phyloP scores from a whole-genome alignment of 2,329 filamentous ascomycete species.

The Talaromyces albobiverticillius region DNA sequence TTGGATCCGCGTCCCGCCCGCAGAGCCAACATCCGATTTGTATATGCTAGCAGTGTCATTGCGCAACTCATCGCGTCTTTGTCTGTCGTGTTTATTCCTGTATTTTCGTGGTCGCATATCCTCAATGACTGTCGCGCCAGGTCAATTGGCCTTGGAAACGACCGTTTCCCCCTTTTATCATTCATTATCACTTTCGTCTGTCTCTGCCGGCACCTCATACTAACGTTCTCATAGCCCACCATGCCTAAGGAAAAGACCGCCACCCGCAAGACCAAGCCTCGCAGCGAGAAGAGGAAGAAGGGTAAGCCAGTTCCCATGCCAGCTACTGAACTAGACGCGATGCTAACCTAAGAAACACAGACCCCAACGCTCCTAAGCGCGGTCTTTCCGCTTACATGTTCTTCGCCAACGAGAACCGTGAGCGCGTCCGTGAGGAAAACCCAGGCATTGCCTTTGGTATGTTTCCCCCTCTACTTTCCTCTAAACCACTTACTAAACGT shows the following conservation, averaged over 20 bases:
- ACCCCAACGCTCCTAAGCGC: constrained; percentile 98
- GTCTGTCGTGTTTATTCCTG: constrained; percentile 5
- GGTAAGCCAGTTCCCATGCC: constrained; percentile 44
- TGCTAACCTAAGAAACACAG: constrained; percentile 44
- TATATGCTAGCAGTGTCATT: background rate
- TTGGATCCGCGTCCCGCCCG: constrained; percentile 15
- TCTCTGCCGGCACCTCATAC: background rate
- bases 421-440: constrained; percentile 97
- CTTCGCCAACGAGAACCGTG: constrained; percentile 99
- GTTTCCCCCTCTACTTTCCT: constrained; percentile 24
- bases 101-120: constrained; percentile 13
- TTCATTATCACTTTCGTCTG: background rate
- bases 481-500: constrained; percentile 18
- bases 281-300: constrained; percentile 68
- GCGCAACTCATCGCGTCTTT: constrained; percentile 3
- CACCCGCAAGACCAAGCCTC: constrained; percentile 60
- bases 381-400: constrained; percentile 99
- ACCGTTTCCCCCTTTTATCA: background rate
- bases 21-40: background rate
- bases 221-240: constrained; percentile 28
- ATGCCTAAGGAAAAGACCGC: constrained; percentile 67
- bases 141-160: background rate
- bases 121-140: background rate
- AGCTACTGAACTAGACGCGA: background rate
- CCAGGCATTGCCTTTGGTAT: constrained; percentile 93